Evolutionary conservation across 139 green algal species (phyloP).

Genomic region (Microglena sp.): DNA sequence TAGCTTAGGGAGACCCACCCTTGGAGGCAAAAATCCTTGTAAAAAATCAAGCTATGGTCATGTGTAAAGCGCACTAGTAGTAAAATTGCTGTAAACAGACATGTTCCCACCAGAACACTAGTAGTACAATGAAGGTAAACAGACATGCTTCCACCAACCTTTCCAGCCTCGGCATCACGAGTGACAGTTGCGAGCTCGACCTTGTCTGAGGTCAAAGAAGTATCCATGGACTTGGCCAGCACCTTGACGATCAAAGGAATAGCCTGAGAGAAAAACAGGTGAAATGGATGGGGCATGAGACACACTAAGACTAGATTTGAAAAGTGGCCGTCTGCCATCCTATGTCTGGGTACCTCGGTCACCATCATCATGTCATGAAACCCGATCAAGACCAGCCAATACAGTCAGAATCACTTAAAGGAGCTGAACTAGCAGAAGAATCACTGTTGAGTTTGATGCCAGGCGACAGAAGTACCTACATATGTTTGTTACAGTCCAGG

Average conservation of each 20-base stretch:
- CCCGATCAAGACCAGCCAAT: no score
- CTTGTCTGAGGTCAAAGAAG: conserved; percentile 83
- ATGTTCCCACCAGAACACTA: background rate
- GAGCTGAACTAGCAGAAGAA: no score
- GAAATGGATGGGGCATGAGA: conserved; percentile 11
- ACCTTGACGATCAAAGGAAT: conserved; percentile 84
- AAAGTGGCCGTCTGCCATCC: no score
- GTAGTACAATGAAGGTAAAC: background rate
- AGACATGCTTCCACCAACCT: conserved; percentile 24
- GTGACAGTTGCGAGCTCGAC: conserved; percentile 87
- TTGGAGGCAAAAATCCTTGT: no score
- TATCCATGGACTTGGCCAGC: conserved; percentile 96
- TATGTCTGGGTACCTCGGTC: no score
- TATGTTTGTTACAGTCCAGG: no score
- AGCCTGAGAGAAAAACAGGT: conserved; percentile 27
- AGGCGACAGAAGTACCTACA: no score
- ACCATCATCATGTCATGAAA: no score
- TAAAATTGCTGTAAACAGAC: conserved; percentile 2
- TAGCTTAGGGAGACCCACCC: no score
- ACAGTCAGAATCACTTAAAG: no score
- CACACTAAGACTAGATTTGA: background rate
- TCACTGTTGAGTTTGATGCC: no score
- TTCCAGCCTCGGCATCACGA: conserved; percentile 36
- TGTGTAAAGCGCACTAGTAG: background rate
- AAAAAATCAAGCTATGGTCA: no score